These are phyloP conservation scores for Psilocybe cyanescens DNA, from an alignment of 768 basidiomycete species.

Conservation along the genomic window DNA sequence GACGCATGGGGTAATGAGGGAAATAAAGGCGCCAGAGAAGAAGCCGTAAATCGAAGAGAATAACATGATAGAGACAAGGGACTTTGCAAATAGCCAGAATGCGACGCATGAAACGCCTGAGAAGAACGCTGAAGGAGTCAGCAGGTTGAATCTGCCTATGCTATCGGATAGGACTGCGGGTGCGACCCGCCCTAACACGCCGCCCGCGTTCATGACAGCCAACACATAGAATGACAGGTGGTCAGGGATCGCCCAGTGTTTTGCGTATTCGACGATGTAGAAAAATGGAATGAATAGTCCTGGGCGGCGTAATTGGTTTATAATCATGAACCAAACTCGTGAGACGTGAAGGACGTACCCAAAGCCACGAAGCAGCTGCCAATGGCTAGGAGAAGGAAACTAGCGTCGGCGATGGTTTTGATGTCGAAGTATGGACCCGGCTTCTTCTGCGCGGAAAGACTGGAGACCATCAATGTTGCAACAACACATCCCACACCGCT, in stretches of 20 bases:
- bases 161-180: conserved; percentile 69
- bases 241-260: conserved; percentile 40
- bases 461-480: conserved; percentile 51
- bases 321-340: neutral
- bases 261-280: conserved; percentile 66
- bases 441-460: conserved; percentile 31
- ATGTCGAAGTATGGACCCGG: conserved; percentile 30
- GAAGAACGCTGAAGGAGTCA: conserved; percentile 64
- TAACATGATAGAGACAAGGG: conserved; percentile 43
- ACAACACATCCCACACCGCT: conserved; percentile 50
- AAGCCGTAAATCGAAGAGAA: conserved; percentile 67
- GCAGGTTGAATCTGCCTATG: conserved; percentile 69
- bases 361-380: conserved; percentile 65
- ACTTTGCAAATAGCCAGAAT: conserved; percentile 56
- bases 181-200: conserved; percentile 64
- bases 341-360: conserved; percentile 37
- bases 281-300: conserved; percentile 76
- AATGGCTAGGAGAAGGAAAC: conserved; percentile 54
- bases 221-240: conserved; percentile 57
- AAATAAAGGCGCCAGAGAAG: conserved; percentile 70
- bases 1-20: conserved; percentile 69
- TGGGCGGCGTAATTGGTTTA: conserved; percentile 26
- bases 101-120: conserved; percentile 62
- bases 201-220: conserved; percentile 71
- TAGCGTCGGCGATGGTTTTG: conserved; percentile 47